Evolutionary conservation across 371 early-diverging fungal genomes (phyloP), one percentile per base, ranked within the genome.

Genomic region (Gilbertella persicaria): DNA sequence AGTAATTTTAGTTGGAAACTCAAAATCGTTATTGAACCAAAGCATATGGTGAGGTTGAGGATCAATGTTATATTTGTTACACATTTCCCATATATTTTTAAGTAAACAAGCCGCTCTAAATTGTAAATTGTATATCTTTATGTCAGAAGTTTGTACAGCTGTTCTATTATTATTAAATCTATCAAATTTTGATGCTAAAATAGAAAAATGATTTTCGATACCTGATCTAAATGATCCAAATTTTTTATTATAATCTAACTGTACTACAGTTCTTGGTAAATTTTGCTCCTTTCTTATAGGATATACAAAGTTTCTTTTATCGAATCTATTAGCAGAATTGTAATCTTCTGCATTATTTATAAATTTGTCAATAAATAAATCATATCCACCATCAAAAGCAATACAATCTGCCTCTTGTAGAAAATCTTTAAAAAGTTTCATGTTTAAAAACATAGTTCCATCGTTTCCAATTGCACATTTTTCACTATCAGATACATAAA

Each of bases 371-470:
- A 53, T 29, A 45, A 38, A 53, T 38, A 45, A 45, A 17, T 9
- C 38, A 45, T 51, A 51, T 7, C 52, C 52, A 30, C 52, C 52
- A 43, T 51, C 52, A 9, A 19, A 17, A 21, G 43, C 52, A 0
- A 43, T 10, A 33, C 29, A 29, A 51, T 51, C 52, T 19, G 4
- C 1, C n/a, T 33, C 16, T 5, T 42, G n/a, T n/a, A n/a, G 19
- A 1, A 51, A 5, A n/a, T 33, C 30, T 12, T 43, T 51, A 25
- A 50, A 24, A 2, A 57, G n/a, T 14, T 50, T 44, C 50, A 57
- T 57, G 37, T 57, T 50, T 29, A 44, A 28, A 30, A 57, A 44
- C 57, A 57, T 49, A 25, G 14, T 36, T 25, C 57, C 57, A 50
- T 57, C 57, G 44, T 5, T 35, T 37, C 21, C 13, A 44, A 5